Evolutionary conservation across 371 early-diverging fungal species (phyloP).

Genomic region (Mucor racemosus): DNA sequence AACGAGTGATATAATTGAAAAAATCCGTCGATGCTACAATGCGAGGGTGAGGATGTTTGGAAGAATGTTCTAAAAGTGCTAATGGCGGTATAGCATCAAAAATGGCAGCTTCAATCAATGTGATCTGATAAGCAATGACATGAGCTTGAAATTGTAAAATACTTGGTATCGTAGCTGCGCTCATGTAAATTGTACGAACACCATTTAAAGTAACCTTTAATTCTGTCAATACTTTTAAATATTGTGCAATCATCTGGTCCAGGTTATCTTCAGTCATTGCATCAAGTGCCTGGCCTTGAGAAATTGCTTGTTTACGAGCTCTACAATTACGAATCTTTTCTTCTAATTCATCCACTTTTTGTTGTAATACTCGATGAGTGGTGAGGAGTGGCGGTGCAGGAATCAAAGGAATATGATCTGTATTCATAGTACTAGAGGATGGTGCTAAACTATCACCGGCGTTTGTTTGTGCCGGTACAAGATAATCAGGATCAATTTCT

Average conservation of each 20-base stretch:
- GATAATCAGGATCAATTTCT: slow-evolving; percentile 48
- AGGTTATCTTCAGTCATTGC: slow-evolving; percentile 40
- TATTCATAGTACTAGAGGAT: slow-evolving; percentile 30
- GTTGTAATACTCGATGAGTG: slow-evolving; percentile 53
- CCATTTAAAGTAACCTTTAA: slow-evolving; percentile 57
- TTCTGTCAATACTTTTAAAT: slow-evolving; percentile 48
- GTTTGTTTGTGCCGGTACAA: slow-evolving; percentile 56
- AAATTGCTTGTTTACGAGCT: slow-evolving; percentile 30
- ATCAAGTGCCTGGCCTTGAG: slow-evolving; percentile 3
- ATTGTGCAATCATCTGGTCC: slow-evolving; percentile 54
- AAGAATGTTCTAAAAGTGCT: slow-evolving; percentile 70
- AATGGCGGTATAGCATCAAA: slow-evolving; percentile 70
- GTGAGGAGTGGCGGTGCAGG: slow-evolving; percentile 62
- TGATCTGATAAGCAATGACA: slow-evolving; percentile 75
- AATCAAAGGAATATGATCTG: slow-evolving; percentile 56
- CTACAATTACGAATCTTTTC: slow-evolving; percentile 34
- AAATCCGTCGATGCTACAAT: slow-evolving; percentile 80
- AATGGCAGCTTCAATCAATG: slow-evolving; percentile 73
- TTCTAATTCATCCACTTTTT: slow-evolving; percentile 46
- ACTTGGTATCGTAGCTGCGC: slow-evolving; percentile 62
- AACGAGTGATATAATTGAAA: slow-evolving; percentile 82
- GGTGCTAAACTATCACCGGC: slow-evolving; percentile 50
- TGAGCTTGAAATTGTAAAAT: slow-evolving; percentile 71
- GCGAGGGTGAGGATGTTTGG: slow-evolving; percentile 68
- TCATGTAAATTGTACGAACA: slow-evolving; percentile 61